Evolutionary conservation across 192 early-diverging fungal species (phyloP).

Genomic region (Linnemannia schmuckeri): DNA sequence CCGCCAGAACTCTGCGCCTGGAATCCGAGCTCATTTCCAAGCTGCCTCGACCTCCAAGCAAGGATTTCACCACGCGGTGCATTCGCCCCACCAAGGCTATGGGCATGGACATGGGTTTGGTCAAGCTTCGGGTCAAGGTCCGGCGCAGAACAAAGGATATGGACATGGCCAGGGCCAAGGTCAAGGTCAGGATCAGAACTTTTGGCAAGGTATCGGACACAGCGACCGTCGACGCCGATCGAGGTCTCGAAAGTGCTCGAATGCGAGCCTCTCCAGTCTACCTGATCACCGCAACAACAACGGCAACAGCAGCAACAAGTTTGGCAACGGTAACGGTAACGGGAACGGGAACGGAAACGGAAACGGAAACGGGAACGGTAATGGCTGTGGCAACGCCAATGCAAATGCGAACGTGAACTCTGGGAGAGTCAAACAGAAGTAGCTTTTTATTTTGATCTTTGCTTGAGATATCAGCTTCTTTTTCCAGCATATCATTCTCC

Average conservation of each 20-base stretch:
- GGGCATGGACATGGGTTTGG: not conserved
- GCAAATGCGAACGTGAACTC: not conserved
- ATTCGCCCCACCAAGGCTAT: not conserved
- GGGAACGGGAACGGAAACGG: constrained; percentile 9
- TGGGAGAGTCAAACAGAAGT: constrained; percentile 18
- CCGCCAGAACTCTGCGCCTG: constrained; percentile 17
- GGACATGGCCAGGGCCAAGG: constrained; percentile 4
- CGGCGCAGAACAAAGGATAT: not conserved
- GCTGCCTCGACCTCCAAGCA: not conserved
- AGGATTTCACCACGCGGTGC: not conserved
- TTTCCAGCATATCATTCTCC: not conserved
- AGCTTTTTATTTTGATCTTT: not conserved
- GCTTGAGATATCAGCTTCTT: not conserved
- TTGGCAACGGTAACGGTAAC: not conserved
- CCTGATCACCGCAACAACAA: constrained; percentile 13
- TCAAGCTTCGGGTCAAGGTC: not conserved
- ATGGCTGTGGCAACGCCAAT: not conserved
- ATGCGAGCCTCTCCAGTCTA: constrained; percentile 30
- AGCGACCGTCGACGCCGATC: constrained; percentile 31
- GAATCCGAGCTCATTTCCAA: not conserved
- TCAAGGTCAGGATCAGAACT: not conserved
- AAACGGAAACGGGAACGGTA: not conserved
- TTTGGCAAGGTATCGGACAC: not conserved
- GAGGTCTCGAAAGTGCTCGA: constrained; percentile 34
- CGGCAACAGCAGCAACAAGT: not conserved